Conservation (phyloP, 129 eudicot species). For the Helianthus tuberosus region DNA sequence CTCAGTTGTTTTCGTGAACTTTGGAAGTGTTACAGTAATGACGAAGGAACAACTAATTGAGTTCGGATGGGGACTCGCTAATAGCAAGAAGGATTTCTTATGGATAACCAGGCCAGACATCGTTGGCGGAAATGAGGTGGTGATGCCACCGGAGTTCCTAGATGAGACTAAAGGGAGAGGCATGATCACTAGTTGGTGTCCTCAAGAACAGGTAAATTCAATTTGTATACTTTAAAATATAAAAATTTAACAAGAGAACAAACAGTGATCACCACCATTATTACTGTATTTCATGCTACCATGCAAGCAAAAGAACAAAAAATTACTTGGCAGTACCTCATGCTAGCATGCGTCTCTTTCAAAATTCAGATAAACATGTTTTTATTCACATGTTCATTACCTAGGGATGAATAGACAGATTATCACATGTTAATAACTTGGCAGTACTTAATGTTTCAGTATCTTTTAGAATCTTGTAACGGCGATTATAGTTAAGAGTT, state of each 20-base stretch:
- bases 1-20: conserved; percentile 64
- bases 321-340: too few relatives aligned
- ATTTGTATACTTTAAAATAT: neutral
- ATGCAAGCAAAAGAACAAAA: too few relatives aligned
- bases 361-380: too few relatives aligned
- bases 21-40: conserved; percentile 63
- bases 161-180: conserved; percentile 47
- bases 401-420: too few relatives aligned
- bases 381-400: too few relatives aligned
- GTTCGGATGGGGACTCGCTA: conserved; percentile 76
- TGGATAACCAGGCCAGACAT: conserved; percentile 67
- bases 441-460: too few relatives aligned
- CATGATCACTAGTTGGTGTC: conserved; percentile 60
- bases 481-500: too few relatives aligned
- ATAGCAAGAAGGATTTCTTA: conserved; percentile 52
- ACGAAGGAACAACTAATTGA: conserved; percentile 50
- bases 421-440: too few relatives aligned
- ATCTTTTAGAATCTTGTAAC: too few relatives aligned
- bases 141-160: conserved; percentile 44
- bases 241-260: neutral
- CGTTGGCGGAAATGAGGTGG: conserved; percentile 39
- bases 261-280: too few relatives aligned
- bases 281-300: too few relatives aligned
- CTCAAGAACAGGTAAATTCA: conserved; percentile 49
- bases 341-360: too few relatives aligned